Evolutionary conservation across 306 rosid genomes (phyloP).

Genomic region (Citrullus colocynthis): DNA sequence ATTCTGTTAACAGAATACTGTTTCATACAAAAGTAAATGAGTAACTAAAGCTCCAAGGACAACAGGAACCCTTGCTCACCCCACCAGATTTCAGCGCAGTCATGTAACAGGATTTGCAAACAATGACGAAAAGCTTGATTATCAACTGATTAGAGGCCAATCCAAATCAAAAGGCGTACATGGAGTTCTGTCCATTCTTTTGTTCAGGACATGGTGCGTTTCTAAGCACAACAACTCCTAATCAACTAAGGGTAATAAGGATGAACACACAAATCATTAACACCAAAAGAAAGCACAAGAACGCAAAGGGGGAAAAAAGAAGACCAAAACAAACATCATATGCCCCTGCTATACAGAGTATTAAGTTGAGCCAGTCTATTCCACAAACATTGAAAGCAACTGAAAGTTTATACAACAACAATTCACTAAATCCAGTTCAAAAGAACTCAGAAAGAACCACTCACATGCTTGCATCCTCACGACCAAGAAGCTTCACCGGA

Average conservation of each 20-base stretch:
- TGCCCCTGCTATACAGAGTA: background rate
- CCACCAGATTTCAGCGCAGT: background rate
- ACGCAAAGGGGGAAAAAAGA: background rate
- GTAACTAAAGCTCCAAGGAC: background rate
- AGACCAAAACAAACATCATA: background rate
- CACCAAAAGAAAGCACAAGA: background rate
- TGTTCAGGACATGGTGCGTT: background rate
- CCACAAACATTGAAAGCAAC: background rate
- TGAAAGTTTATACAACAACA: background rate
- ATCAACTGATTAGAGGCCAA: background rate
- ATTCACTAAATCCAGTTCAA: background rate
- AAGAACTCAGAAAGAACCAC: constrained; percentile 14
- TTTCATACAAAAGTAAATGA: background rate
- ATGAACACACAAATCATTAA: background rate
- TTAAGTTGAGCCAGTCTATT: background rate
- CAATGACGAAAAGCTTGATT: background rate
- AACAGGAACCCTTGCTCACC: background rate
- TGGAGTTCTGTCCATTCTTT: background rate
- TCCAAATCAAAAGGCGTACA: background rate
- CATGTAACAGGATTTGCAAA: background rate
- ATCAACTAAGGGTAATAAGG: background rate
- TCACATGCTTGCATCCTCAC: constrained; percentile 98
- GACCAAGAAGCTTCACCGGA: constrained; percentile 95
- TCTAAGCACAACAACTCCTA: background rate
- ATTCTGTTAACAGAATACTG: background rate